A percentile compares a stretch with the other conserved stretches of the same genome.
phyloP scores from a whole-genome alignment of 805 yeast genomes.

The Ogataea thermomethanolica region DNA sequence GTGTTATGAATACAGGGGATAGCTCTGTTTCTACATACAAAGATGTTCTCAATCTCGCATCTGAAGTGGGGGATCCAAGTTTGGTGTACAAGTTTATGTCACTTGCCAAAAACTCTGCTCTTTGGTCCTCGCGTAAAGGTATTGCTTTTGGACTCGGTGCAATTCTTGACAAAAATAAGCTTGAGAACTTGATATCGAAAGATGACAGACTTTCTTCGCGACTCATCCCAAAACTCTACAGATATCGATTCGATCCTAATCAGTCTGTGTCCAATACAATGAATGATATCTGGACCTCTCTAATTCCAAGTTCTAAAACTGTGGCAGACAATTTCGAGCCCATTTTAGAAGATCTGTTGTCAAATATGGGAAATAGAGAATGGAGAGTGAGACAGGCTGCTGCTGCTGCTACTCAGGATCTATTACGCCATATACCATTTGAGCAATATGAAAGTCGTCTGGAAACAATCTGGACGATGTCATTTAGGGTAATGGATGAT shows the following conservation, averaged over 20 bases:
- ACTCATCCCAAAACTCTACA: slow-evolving; percentile 75
- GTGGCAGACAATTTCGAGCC: slow-evolving; percentile 50
- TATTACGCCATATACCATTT: slow-evolving; percentile 58
- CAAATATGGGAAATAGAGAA: slow-evolving; percentile 73
- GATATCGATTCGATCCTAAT: slow-evolving; percentile 85
- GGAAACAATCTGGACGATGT: slow-evolving; percentile 80
- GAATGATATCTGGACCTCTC: slow-evolving; percentile 82
- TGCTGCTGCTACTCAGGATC: slow-evolving; percentile 63
- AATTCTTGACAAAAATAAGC: slow-evolving; percentile 71
- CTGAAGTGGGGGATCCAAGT: slow-evolving; percentile 94
- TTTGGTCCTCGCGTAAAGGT: slow-evolving; percentile 93
- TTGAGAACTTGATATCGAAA: slow-evolving; percentile 56
- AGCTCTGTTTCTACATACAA: slow-evolving; percentile 88
- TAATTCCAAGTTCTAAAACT: slow-evolving; percentile 53
- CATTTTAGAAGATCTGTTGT: slow-evolving; percentile 62
- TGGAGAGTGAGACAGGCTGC: slow-evolving; percentile 95
- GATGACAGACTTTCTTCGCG: slow-evolving; percentile 53
- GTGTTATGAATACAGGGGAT: slow-evolving; percentile 72
- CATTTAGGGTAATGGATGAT: slow-evolving; percentile 88
- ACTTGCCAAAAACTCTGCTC: slow-evolving; percentile 76
- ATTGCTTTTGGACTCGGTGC: slow-evolving; percentile 91
- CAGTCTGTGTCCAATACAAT: slow-evolving; percentile 71
- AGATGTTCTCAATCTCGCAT: slow-evolving; percentile 82
- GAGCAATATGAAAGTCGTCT: slow-evolving; percentile 48
- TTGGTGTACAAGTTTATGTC: slow-evolving; percentile 94